Evolutionary conservation across 106 monocot species (phyloP).

Genomic region (Narthecium ossifragum): DNA sequence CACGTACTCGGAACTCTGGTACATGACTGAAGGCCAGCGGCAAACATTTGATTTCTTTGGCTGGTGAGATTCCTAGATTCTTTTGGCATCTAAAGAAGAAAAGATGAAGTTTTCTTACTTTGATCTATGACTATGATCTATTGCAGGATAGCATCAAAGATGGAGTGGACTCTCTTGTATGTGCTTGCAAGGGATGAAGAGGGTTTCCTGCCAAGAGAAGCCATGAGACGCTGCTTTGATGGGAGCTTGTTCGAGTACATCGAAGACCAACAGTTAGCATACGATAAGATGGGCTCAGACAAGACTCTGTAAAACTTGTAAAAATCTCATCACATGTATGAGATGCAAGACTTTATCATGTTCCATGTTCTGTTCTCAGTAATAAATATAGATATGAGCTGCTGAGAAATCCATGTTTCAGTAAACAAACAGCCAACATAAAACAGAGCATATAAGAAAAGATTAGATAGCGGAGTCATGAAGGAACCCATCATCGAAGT

Average conservation of each 20-base stretch:
- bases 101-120: neutral
- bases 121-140: no score
- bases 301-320: no score
- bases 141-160: slow-evolving; percentile 53
- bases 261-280: slow-evolving; percentile 23
- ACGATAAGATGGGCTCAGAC: slow-evolving; percentile 23
- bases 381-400: no score
- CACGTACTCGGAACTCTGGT: slow-evolving; percentile 54
- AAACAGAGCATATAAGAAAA: no score
- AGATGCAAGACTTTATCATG: no score
- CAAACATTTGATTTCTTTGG: slow-evolving; percentile 52
- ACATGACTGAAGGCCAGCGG: slow-evolving; percentile 61
- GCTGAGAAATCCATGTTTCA: no score
- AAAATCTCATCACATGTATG: no score
- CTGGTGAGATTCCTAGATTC: slow-evolving; percentile 31
- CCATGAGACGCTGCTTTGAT: slow-evolving; percentile 65
- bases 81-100: neutral
- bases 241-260: slow-evolving; percentile 86
- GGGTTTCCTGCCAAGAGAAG: slow-evolving; percentile 67
- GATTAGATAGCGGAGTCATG: no score
- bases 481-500: slow-evolving; percentile 29
- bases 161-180: slow-evolving; percentile 68
- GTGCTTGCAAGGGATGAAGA: slow-evolving; percentile 71
- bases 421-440: no score
- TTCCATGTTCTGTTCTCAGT: no score